Percentiles rank a stretch among this genome's conserved stretches.
phyloP scores from a whole-genome alignment of 129 eudicot genomes.

The Tagetes patula region DNA sequence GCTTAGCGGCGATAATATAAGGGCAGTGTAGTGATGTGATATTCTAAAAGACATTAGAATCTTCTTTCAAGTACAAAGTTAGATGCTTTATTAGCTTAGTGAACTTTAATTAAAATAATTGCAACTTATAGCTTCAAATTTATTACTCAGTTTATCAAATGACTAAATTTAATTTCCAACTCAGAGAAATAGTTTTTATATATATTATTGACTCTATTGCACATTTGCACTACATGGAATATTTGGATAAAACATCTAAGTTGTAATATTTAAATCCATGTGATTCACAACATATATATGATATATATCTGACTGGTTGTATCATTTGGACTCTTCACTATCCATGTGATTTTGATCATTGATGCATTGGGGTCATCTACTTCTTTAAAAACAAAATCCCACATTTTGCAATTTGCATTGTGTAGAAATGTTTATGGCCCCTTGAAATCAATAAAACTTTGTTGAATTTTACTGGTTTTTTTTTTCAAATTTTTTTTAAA shows the following conservation, averaged over 20 bases:
- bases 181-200: not conserved
- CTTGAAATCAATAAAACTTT: no score
- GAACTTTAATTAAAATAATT: no score
- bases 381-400: not conserved
- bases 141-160: not conserved
- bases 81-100: not conserved
- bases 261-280: conserved; percentile 5
- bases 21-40: no score
- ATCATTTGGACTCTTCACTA: not conserved
- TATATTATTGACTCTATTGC: not conserved
- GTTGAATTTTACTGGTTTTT: no score
- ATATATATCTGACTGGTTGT: not conserved
- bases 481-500: no score
- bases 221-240: not conserved
- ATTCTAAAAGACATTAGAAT: no score
- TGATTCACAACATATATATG: not conserved
- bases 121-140: not conserved
- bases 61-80: no score
- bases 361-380: not conserved
- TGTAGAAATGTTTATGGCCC: no score
- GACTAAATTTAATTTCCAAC: not conserved
- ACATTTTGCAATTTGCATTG: no score
- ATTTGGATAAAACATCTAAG: not conserved
- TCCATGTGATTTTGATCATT: not conserved
- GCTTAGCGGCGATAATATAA: no score